These are phyloP conservation scores for Candida lessepsii DNA, from an alignment of 805 yeast species.

Conservation along the genomic window DNA sequence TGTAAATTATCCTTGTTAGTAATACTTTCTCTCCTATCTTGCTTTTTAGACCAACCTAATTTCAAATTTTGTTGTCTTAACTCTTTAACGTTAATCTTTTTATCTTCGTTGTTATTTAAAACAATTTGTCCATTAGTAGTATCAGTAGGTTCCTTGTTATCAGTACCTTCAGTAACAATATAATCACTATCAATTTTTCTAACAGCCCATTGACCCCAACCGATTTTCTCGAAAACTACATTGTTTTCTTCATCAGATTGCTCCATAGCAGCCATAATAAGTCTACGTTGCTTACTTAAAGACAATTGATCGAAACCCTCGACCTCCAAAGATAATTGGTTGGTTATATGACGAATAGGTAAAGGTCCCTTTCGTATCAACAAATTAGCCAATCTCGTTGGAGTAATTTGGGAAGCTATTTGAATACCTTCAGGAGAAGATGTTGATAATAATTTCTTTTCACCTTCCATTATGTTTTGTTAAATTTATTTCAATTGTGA, in stretches of 20 bases:
- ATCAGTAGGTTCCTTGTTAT: constrained; percentile 6
- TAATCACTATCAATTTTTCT: constrained; percentile 48
- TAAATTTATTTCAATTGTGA: too few species aligned
- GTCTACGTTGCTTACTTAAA: constrained; percentile 82
- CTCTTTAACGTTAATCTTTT: constrained; percentile 29
- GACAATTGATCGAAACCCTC: constrained; percentile 78
- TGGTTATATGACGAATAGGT: constrained; percentile 86
- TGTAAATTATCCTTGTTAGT: constrained; percentile 48
- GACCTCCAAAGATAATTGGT: constrained; percentile 70
- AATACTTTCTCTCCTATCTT: constrained; percentile 50
- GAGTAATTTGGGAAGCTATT: constrained; percentile 82
- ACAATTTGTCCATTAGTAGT: background rate
- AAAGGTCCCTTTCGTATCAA: constrained; percentile 77
- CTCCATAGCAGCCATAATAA: constrained; percentile 87
- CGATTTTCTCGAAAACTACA: constrained; percentile 84
- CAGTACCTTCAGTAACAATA: constrained; percentile 48
- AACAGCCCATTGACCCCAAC: constrained; percentile 98
- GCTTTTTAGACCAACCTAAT: constrained; percentile 42
- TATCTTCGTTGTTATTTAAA: background rate
- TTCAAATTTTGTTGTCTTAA: constrained; percentile 31
- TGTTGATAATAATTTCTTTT: constrained; percentile 49
- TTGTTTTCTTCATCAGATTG: constrained; percentile 59
- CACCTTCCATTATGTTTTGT: constrained; percentile 2
- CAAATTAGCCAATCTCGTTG: constrained; percentile 69
- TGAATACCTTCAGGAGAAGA: constrained; percentile 86